phyloP scores from a whole-genome alignment of 257 asterid genomes.

The Ocimum tenuiflorum region DNA sequence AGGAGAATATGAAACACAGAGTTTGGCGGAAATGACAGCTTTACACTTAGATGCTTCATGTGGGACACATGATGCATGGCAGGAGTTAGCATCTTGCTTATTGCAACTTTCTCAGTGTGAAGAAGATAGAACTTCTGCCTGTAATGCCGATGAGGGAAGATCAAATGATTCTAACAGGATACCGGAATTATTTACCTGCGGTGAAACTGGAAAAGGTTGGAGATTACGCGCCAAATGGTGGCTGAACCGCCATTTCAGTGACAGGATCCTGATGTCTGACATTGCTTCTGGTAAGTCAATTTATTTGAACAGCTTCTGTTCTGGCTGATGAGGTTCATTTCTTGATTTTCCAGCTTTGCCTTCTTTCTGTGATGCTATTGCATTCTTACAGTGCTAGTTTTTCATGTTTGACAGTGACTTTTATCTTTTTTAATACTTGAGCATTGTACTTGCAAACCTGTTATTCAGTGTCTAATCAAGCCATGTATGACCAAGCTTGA shows the following conservation, averaged over 20 bases:
- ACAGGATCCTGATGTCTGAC: constrained; percentile 41
- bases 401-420: neutral
- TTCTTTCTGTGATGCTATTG: neutral
- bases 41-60: constrained; percentile 64
- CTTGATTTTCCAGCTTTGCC: neutral
- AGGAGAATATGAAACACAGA: constrained; percentile 60
- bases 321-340: neutral
- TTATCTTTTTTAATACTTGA: neutral
- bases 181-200: constrained; percentile 46
- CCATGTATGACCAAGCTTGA: too few species aligned
- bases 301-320: neutral
- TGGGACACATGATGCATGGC: constrained; percentile 57
- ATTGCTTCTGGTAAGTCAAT: constrained; percentile 52
- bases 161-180: constrained; percentile 27
- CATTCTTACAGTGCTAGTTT: neutral
- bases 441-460: too few species aligned
- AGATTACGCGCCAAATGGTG: constrained; percentile 84
- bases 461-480: too few species aligned
- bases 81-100: constrained; percentile 62
- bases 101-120: constrained; percentile 50
- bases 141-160: constrained; percentile 25
- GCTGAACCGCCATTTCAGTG: constrained; percentile 62
- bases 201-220: constrained; percentile 50
- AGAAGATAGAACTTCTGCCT: constrained; percentile 56
- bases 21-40: constrained; percentile 73